Evolutionary conservation across 352 stramenopile species (phyloP), one percentile per base, ranked within the genome.

Genomic region (Globisporangium yorkense): DNA sequence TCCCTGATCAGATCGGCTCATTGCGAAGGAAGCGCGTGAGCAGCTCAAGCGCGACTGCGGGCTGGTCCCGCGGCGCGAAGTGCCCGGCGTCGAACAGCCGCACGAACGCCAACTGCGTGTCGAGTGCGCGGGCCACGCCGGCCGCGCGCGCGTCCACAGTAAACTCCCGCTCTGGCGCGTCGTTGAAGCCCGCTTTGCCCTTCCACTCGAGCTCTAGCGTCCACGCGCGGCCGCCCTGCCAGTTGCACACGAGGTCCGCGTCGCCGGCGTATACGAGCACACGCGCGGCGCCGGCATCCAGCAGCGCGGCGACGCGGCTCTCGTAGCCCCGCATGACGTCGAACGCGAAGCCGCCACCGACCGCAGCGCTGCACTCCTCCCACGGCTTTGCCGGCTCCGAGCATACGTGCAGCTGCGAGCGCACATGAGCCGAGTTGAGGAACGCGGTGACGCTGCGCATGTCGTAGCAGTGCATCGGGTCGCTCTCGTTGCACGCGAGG

Each of bases 241-340:
- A 98, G 64, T 99, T 98, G 74, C 90, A 98, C 52, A 98, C 92
- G 58, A 98, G 96, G 65, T 98, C 94, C 2, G 92, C 79, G 69
- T 99, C 97, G 55, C 97, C 97, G 12, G 91, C 88, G 75, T 99
- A 99, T 54, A 99, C 92, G 21, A 99, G 75, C 12, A 97, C 92
- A 1, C 79, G 77, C 44, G 24, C 44, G 12, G 89, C 56, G 15
- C 62, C 63, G 21, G 71, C 70, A 41, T 88, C 68, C 18, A 99
- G 70, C 51, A 99, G 66, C 45, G 97, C 87, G 0, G 78, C 76
- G 13, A 98, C 94, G 20, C 66, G 72, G 31, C 80, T 68, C 37
- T 62, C 52, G 29, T 62, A 72, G 64, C 44, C 44, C 9, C 44
- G 44, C 44, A 49, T 49, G n/a, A 49, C 44, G 44, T 49, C 44